Conservation (phyloP, 208 protist genomes). For the Naegleria gruberi region DNA sequence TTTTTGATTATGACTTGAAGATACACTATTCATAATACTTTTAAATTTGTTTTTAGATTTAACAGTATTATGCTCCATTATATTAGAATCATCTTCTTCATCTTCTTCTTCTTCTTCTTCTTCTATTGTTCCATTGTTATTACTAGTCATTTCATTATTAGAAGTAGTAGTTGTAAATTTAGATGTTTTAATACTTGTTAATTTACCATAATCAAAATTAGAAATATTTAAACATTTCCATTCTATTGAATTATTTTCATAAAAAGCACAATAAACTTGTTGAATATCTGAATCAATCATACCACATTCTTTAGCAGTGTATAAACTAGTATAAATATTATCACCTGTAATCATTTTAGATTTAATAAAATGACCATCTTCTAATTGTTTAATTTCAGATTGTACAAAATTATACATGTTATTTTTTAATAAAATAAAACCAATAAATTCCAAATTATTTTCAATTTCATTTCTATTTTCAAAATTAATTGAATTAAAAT, state of each 20-base stretch:
- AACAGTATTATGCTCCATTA: no score
- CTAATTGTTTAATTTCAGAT: neutral
- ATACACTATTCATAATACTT: neutral
- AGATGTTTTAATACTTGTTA: no score
- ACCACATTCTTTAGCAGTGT: neutral
- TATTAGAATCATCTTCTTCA: no score
- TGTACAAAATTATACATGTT: neutral
- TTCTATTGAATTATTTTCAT: neutral
- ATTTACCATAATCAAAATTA: no score
- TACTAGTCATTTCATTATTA: no score
- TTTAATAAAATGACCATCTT: neutral
- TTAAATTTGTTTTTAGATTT: no score
- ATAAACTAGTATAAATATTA: neutral
- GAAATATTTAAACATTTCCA: neutral
- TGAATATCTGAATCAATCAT: neutral
- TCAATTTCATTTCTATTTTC: neutral
- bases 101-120: no score
- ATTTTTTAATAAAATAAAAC: conserved; percentile 2
- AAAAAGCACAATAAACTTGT: neutral
- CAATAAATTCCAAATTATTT: neutral
- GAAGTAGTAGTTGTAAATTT: no score
- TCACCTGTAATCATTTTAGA: conserved; percentile 19
- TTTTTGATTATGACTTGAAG: neutral
- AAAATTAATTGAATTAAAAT: neutral
- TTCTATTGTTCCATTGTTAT: no score